Base-by-base conservation (phyloP, 768 basidiomycete species). In the Rhodosporidiobolus odoratus region DNA sequence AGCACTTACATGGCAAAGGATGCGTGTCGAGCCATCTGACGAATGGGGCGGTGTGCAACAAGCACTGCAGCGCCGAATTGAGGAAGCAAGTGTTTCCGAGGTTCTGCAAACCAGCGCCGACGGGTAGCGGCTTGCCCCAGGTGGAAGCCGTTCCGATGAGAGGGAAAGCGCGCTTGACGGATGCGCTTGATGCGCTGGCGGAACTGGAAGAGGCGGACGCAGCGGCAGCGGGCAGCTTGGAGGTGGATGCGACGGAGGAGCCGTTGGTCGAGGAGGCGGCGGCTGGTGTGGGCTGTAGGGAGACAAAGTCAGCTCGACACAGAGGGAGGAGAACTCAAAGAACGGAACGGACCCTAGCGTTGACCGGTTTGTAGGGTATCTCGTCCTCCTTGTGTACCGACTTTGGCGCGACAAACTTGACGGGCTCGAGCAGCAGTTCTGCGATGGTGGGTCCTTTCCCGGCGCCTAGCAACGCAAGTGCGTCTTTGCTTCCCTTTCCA, bases 21-120 rank as follows among this genome's bases (percentile, higher is more conserved):
- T 77, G 72, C 21, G 56, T 23, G 27, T 48, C 62, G 45, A 77
- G 47, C 64, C 59, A 73, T 38, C 77, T 70, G 84, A 92, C 83
- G 34, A 99, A 83, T 3, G 94, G 92, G 15, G 93, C 87, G 1
- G 95, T 97, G 77, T 98, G 93, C 21, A 96, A 80, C 59, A 98
- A 84, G 76, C 92, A 92, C 81, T 99, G 96, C 58, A 98, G 81
- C 30, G 89, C 90, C 74, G 92, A 92, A 79, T 99, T 99, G 76
- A 97, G 82, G 79, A 95, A 99, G 80, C 95, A 98, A 9, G 77
- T 78, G 69, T 78, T 78, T 56, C 77, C 77, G 53, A 75, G 50
- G 72, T 77, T 77, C 9, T 69, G 61, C 21, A 76, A 64, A 16
- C 76, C 76, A 0, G 71, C 50, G 4, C 76, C 76, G 50, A 60